These are phyloP conservation scores for Aureobasidium sp. DNA, from an alignment of 2,329 filamentous ascomycete genomes.

Conservation along the genomic window DNA sequence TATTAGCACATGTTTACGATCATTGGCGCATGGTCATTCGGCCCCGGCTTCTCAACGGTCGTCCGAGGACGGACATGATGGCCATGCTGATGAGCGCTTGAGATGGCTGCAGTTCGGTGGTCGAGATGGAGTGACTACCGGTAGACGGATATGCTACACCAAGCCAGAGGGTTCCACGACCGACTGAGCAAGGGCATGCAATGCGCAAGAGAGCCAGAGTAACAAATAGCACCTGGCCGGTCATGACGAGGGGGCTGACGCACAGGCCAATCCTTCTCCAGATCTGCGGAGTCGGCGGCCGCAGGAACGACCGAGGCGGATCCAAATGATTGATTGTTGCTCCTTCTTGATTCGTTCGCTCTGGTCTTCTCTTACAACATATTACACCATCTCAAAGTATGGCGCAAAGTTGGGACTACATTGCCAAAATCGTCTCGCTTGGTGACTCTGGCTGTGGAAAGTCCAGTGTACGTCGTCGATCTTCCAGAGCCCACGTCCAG, in stretches of 20 bases:
- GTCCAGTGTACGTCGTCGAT: constrained; percentile 53
- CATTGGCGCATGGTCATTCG: constrained; percentile 10
- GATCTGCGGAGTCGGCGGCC: constrained; percentile 3
- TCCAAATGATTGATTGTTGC: not conserved
- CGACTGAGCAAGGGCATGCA: not conserved
- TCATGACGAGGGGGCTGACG: not conserved
- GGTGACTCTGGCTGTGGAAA: constrained; percentile 96
- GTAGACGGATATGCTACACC: not conserved
- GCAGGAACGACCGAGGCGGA: not conserved
- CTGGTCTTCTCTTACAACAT: not conserved
- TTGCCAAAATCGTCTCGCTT: constrained; percentile 96
- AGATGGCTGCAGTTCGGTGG: not conserved
- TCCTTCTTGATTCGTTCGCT: not conserved
- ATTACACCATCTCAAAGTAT: constrained; percentile 22
- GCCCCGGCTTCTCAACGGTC: constrained; percentile 7
- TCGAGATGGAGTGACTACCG: not conserved
- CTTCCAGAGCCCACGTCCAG: not conserved
- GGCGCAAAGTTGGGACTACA: constrained; percentile 86
- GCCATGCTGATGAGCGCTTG: not conserved
- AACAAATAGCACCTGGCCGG: not conserved
- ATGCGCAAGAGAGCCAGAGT: not conserved
- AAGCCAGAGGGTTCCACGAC: not conserved
- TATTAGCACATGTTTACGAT: constrained; percentile 10
- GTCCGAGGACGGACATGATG: too few relatives aligned
- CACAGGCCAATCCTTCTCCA: not conserved